These are phyloP conservation scores for Chlamydomonas reinhardtii DNA, from an alignment of 163 green algal genomes.

Conservation along the genomic window DNA sequence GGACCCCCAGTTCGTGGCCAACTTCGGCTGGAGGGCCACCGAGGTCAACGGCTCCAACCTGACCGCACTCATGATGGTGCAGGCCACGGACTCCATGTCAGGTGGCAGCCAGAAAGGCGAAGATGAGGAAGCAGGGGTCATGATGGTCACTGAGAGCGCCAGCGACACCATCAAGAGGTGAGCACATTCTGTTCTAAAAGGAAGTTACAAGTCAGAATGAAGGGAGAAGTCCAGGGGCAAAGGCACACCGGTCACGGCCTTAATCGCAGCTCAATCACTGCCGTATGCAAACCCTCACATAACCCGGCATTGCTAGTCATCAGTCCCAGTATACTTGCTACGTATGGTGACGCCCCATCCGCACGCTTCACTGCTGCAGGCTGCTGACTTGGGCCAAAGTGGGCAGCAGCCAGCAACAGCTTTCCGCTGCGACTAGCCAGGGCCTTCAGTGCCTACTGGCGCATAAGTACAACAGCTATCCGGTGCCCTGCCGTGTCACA, in stretches of 20 bases:
- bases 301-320: too few relatives aligned
- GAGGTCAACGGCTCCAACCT: conserved; percentile 26
- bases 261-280: too few relatives aligned
- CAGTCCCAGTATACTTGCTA: too few relatives aligned
- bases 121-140: not conserved
- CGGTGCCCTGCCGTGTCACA: not conserved
- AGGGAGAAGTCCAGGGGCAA: too few relatives aligned
- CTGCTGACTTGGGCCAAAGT: not conserved
- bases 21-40: conserved; percentile 1
- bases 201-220: too few relatives aligned
- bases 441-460: not conserved
- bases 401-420: not conserved
- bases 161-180: not conserved
- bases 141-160: not conserved
- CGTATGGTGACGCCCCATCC: too few relatives aligned
- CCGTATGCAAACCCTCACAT: too few relatives aligned
- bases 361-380: too few relatives aligned
- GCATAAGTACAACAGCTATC: conserved; percentile 23
- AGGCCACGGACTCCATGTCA: not conserved
- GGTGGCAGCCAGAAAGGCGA: too few relatives aligned
- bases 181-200: not conserved
- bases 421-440: not conserved
- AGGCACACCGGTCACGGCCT: too few relatives aligned
- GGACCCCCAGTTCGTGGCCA: not conserved
- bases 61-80: not conserved